phyloP scores from a whole-genome alignment of 345 rosid genomes.

The Euclidium syriacum region DNA sequence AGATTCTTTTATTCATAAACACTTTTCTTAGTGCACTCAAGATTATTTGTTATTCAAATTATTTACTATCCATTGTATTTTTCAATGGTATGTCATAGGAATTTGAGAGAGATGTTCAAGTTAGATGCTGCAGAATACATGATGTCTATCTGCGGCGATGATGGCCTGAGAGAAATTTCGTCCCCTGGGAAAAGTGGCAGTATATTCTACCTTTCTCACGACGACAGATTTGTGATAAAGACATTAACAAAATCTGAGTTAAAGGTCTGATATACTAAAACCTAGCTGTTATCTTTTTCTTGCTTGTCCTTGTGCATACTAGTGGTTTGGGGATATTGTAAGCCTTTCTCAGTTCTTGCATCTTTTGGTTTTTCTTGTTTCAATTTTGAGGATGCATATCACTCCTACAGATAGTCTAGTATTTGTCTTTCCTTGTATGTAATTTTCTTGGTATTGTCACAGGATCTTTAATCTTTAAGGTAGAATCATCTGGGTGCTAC shows the following conservation, averaged over 20 bases:
- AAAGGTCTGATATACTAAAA: conserved; percentile 51
- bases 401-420: background rate
- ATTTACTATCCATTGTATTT: background rate
- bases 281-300: background rate
- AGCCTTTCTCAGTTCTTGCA: background rate
- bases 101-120: conserved; percentile 95
- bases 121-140: conserved; percentile 98
- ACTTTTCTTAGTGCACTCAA: background rate
- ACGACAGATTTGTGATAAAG: conserved; percentile 91
- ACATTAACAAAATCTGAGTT: conserved; percentile 76
- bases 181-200: conserved; percentile 99
- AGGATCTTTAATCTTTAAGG: background rate
- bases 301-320: background rate
- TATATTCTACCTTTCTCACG: conserved; percentile 84
- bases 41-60: background rate
- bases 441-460: background rate
- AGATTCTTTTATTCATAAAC: background rate
- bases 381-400: conserved; percentile 2
- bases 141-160: conserved; percentile 99
- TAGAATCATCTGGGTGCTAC: background rate
- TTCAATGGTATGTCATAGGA: conserved; percentile 46
- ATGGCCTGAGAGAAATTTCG: conserved; percentile 74
- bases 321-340: background rate
- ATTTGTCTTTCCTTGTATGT: background rate
- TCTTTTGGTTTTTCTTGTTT: background rate